These are phyloP conservation scores for Phaeodactylum tricornutum DNA, from an alignment of 108 stramenopile genomes.

Conservation along the genomic window DNA sequence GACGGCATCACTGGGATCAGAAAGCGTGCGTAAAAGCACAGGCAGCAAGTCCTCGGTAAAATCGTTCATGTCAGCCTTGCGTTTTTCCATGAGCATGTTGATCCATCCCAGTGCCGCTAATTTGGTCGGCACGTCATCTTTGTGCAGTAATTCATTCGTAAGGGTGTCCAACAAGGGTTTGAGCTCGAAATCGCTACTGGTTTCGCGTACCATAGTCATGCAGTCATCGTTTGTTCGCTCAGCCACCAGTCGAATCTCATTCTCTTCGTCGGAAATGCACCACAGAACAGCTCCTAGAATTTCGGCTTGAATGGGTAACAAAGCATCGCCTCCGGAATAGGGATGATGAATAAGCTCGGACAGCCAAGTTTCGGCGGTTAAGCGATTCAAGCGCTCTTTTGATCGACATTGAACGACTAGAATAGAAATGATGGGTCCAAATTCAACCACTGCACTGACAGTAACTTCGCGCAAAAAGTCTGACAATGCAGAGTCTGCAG, in stretches of 20 bases:
- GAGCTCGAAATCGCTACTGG: slow-evolving; percentile 67
- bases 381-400: slow-evolving; percentile 85
- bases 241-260: slow-evolving; percentile 84
- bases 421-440: slow-evolving; percentile 93
- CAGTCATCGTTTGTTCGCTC: slow-evolving; percentile 85
- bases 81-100: slow-evolving; percentile 96
- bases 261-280: slow-evolving; percentile 87
- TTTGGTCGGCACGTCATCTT: slow-evolving; percentile 90
- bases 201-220: slow-evolving; percentile 70
- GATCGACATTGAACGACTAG: slow-evolving; percentile 90
- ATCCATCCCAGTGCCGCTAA: slow-evolving; percentile 92
- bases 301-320: slow-evolving; percentile 85
- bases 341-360: slow-evolving; percentile 89
- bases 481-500: slow-evolving; percentile 73
- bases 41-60: slow-evolving; percentile 81
- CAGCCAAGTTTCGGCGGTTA: slow-evolving; percentile 94
- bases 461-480: slow-evolving; percentile 88
- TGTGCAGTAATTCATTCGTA: slow-evolving; percentile 70
- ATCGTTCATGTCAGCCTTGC: slow-evolving; percentile 81
- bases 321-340: slow-evolving; percentile 81
- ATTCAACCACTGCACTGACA: slow-evolving; percentile 77
- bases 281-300: slow-evolving; percentile 86
- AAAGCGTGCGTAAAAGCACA: slow-evolving; percentile 86
- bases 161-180: slow-evolving; percentile 80
- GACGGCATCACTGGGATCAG: slow-evolving; percentile 86